Evolutionary conservation across 2,329 filamentous ascomycete genomes (phyloP), one percentile per base, ranked within the genome.

Genomic region (Fusarium dlaminii): DNA sequence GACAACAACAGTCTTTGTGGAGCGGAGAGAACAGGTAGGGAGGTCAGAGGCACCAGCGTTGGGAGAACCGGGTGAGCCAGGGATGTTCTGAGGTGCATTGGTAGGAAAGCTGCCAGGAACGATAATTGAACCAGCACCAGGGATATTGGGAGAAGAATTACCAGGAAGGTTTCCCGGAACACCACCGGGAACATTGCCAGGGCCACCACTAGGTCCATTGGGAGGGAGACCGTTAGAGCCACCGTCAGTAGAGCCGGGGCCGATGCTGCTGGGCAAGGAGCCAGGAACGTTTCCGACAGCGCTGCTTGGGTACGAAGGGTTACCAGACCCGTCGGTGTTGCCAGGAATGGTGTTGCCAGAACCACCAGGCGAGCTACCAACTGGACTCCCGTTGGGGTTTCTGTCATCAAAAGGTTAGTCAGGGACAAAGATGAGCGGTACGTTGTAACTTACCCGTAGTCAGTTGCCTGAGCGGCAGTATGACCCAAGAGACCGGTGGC

Each of bases 1-100:
- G 72, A 89, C 79, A 73, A 87, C 86, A 68, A 88, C 82, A 43
- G 87, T 88, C 40, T 81, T 83, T 40, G 83, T 84, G 13, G 78
- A 78, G 65, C 81, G 76, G 45, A 81, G 66, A 68, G 82, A 79
- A 73, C 87, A 88, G 30, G 82, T 85, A 54, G 80, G 76, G 45
- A 75, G 34, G n/a, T 63, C 73, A 45, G 75, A 63, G 30, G 14
- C 45, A 42, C 49, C 65, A 49, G 59, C 56, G 22, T 36, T 63
- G 37, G 64, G 59, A 58, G 36, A 51, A 32, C 27, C 43, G 17
- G 55, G 36, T 37, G 55, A 54, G 17, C 73, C 56, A 52, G 66
- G 72, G 8, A 61, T 40, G 36, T 70, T 70, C 22, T 55, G 63
- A 36, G 64, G 68, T 27, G 17, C 52, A 42, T 30, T 60, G 54